Evolutionary conservation across 2,329 filamentous ascomycete genomes (phyloP).

Genomic region (Penicillium paneum): DNA sequence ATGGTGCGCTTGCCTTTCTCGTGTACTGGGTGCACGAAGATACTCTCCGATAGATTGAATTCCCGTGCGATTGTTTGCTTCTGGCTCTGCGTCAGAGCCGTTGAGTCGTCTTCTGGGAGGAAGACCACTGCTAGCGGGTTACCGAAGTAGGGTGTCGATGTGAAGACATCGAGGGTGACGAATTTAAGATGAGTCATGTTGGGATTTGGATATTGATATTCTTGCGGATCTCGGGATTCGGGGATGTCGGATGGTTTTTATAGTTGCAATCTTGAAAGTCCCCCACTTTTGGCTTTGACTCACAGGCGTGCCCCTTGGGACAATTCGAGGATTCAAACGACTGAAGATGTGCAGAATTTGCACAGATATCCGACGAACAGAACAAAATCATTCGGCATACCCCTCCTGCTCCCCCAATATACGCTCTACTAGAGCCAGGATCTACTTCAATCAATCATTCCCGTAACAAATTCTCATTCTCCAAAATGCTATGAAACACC

Average conservation of each 20-base stretch:
- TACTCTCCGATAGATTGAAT: conserved; percentile 58
- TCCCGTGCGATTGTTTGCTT: conserved; percentile 56
- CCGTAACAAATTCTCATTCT: conserved; percentile 25
- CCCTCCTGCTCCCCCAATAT: conserved; percentile 19
- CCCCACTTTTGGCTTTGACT: conserved; percentile 5
- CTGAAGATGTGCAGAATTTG: background rate
- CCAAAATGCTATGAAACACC: conserved; percentile 46
- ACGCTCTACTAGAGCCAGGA: conserved; percentile 14
- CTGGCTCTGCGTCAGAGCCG: conserved; percentile 44
- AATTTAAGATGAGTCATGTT: conserved; percentile 31
- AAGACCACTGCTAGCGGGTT: conserved; percentile 58
- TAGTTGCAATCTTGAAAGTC: background rate
- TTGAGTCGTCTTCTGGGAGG: conserved; percentile 34
- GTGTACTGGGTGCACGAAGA: conserved; percentile 48
- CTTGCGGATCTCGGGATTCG: background rate
- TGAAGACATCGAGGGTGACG: conserved; percentile 45
- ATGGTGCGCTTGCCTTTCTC: conserved; percentile 31
- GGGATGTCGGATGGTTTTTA: background rate
- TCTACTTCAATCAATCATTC: conserved; percentile 23
- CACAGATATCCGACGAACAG: background rate
- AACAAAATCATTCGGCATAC: conserved; percentile 15
- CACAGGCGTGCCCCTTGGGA: background rate
- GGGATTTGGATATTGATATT: background rate
- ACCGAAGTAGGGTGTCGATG: conserved; percentile 42
- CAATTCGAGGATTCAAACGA: background rate